Evolutionary conservation across 2,329 filamentous ascomycete species (phyloP).

Genomic region (Scorias spongiosa): DNA sequence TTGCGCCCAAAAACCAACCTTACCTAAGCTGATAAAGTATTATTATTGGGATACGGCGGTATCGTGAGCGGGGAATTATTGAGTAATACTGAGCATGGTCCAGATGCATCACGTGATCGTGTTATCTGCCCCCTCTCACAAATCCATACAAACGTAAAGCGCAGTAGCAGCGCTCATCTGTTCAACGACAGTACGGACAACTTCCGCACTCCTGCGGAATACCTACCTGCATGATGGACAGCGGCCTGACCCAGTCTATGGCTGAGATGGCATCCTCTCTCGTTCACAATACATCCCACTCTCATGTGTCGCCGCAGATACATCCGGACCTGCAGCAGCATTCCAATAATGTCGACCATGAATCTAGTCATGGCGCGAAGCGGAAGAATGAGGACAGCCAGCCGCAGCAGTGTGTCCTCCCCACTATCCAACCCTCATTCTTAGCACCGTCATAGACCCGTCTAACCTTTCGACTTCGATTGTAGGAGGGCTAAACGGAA

Average conservation of each 20-base stretch:
- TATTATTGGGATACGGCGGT: too few species aligned
- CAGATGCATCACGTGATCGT: too few species aligned
- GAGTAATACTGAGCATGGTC: too few species aligned
- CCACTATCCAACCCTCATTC: neutral
- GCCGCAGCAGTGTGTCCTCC: conserved; percentile 16
- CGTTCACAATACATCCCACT: neutral
- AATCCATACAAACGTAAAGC: too few species aligned
- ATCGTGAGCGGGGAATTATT: too few species aligned
- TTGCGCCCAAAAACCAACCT: too few species aligned
- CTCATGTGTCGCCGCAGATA: neutral
- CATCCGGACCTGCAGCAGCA: neutral
- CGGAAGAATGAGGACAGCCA: conserved; percentile 32
- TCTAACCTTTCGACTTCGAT: neutral
- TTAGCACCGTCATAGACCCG: too few species aligned
- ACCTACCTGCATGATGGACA: neutral
- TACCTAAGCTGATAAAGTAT: too few species aligned
- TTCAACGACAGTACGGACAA: neutral
- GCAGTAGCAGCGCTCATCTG: too few species aligned
- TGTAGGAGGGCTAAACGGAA: conserved; percentile 43
- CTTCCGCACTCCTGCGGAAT: neutral
- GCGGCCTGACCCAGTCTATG: neutral
- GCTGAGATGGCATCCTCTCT: neutral
- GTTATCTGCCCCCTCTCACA: too few species aligned
- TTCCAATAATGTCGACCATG: neutral
- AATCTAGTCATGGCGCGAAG: conserved; percentile 16